phyloP scores from a whole-genome alignment of 139 green algal genomes.

The Chlamydomonas sp. region DNA sequence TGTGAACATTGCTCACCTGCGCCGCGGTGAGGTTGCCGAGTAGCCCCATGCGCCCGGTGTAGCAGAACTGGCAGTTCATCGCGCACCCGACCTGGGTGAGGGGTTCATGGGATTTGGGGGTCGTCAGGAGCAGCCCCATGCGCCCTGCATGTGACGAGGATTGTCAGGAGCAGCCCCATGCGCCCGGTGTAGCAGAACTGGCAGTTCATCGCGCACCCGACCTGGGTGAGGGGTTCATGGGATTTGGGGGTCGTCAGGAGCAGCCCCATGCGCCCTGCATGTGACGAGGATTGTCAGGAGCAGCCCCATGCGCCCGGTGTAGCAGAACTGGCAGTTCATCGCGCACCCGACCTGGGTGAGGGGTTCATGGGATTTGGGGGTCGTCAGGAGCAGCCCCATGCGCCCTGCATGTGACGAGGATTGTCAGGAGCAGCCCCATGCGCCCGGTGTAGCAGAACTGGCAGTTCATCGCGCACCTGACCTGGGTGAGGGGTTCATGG shows the following conservation, averaged over 20 bases:
- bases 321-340: conserved; percentile 77
- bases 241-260: too few species aligned
- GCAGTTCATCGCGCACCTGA: conserved; percentile 73
- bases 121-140: too few species aligned
- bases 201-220: conserved; percentile 73
- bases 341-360: conserved; percentile 69
- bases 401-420: too few species aligned
- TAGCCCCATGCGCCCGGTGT: conserved; percentile 71
- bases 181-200: conserved; percentile 75
- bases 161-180: conserved; percentile 67
- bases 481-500: too few species aligned
- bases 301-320: conserved; percentile 71
- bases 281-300: too few species aligned
- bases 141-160: too few species aligned
- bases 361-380: too few species aligned
- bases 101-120: too few species aligned
- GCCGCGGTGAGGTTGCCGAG: conserved; percentile 57
- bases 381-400: too few species aligned
- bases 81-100: conserved; percentile 69
- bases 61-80: conserved; percentile 77
- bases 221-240: too few species aligned
- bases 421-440: conserved; percentile 67
- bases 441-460: conserved; percentile 75
- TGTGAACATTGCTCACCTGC: too few species aligned
- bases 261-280: too few species aligned